A percentile compares a stretch with the other conserved stretches of the same genome.
phyloP scores from a whole-genome alignment of 805 yeast genomes.

The Kluyveromyces wickerhamii region DNA sequence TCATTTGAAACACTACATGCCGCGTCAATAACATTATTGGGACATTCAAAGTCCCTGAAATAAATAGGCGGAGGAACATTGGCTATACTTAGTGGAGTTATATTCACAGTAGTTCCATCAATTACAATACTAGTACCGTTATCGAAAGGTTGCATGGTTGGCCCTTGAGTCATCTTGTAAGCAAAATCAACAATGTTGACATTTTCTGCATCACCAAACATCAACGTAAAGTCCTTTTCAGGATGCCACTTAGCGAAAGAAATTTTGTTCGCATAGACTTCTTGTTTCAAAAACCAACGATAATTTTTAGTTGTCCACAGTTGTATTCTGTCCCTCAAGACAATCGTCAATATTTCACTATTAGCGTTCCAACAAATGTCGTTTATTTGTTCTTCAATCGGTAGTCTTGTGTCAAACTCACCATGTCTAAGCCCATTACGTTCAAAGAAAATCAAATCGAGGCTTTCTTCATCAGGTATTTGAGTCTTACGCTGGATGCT shows the following conservation, averaged over 20 bases:
- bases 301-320: conserved; percentile 89
- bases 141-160: conserved; percentile 60
- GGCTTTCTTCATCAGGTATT: conserved; percentile 30
- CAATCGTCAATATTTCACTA: conserved; percentile 71
- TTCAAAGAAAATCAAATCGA: conserved; percentile 71
- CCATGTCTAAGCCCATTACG: conserved; percentile 90
- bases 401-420: conserved; percentile 63
- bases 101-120: conserved; percentile 62
- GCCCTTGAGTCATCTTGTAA: conserved; percentile 56
- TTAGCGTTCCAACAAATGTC: conserved; percentile 72
- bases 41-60: conserved; percentile 54
- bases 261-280: conserved; percentile 35
- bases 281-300: conserved; percentile 93
- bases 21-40: conserved; percentile 49
- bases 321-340: conserved; percentile 55
- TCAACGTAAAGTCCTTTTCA: conserved; percentile 70
- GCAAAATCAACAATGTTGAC: conserved; percentile 64
- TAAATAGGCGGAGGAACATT: conserved; percentile 94
- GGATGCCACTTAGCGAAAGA: conserved; percentile 71
- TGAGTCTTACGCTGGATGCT: conserved; percentile 56
- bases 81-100: conserved; percentile 79
- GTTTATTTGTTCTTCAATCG: conserved; percentile 41
- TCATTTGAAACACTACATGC: conserved; percentile 58
- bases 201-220: conserved; percentile 48
- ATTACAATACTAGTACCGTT: conserved; percentile 72